A percentile compares a stretch with the other conserved stretches of the same genome.
Conservation (phyloP, 2,329 filamentous ascomycete genomes). For the Boeremia exigua region DNA sequence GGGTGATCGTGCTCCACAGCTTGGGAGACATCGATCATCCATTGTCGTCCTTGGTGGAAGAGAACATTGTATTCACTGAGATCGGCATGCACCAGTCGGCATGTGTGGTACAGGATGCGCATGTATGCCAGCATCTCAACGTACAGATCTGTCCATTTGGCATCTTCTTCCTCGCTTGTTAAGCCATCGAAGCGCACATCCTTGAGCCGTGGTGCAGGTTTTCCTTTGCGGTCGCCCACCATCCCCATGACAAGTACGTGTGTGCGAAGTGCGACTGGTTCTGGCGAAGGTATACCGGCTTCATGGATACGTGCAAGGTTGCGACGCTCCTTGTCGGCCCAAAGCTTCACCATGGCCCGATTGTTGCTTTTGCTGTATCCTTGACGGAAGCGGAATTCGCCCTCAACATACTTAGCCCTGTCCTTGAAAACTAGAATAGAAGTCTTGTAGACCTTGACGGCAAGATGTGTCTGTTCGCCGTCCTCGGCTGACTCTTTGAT, state of each 20-base stretch:
- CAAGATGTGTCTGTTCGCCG: constrained; percentile 68
- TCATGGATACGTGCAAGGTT: constrained; percentile 85
- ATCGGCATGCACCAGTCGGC: constrained; percentile 92
- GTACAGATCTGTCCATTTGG: constrained; percentile 80
- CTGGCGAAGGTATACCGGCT: constrained; percentile 87
- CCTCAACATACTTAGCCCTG: constrained; percentile 91
- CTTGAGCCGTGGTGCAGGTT: constrained; percentile 85
- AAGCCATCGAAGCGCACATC: constrained; percentile 78
- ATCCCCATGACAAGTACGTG: constrained; percentile 97
- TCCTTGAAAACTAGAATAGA: constrained; percentile 98
- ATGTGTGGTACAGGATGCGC: constrained; percentile 91
- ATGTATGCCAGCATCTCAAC: constrained; percentile 85
- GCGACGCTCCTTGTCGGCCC: constrained; percentile 98
- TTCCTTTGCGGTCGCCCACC: constrained; percentile 83
- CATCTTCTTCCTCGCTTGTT: constrained; percentile 61
- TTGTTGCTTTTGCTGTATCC: constrained; percentile 95
- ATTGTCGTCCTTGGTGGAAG: constrained; percentile 81
- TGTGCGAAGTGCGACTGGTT: constrained; percentile 86
- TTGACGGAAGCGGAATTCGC: constrained; percentile 88
- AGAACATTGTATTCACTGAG: constrained; percentile 98
- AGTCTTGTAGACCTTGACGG: constrained; percentile 99
- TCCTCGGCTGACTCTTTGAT: constrained; percentile 65
- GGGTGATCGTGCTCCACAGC: constrained; percentile 97
- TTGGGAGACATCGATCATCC: constrained; percentile 97
- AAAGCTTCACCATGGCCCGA: constrained; percentile 95